Conservation (phyloP, 2,329 filamentous ascomycete species). For the Aspergillus pseudoglaucus region DNA sequence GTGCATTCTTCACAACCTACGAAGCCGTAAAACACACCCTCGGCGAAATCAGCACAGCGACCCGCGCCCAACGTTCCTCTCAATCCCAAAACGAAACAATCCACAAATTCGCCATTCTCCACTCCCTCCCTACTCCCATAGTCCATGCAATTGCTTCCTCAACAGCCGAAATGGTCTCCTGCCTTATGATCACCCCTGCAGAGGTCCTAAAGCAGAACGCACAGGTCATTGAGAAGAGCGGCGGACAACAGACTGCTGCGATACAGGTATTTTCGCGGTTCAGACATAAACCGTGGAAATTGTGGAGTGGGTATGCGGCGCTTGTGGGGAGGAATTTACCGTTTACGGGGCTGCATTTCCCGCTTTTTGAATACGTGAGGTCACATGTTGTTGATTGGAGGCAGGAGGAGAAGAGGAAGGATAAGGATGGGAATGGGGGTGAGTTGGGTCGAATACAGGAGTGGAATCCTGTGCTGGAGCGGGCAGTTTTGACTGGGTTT, state of each 20-base stretch:
- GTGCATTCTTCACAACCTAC: slow-evolving; percentile 85
- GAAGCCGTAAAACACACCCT: slow-evolving; percentile 66
- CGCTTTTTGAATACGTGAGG: slow-evolving; percentile 71
- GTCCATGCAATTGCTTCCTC: slow-evolving; percentile 70
- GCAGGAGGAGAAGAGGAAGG: slow-evolving; percentile 21
- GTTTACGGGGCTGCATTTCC: slow-evolving; percentile 83
- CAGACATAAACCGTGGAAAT: slow-evolving; percentile 48
- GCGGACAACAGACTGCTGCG: slow-evolving; percentile 32
- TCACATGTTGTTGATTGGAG: slow-evolving; percentile 44
- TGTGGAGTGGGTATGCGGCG: slow-evolving; percentile 69
- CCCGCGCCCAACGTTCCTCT: slow-evolving; percentile 5
- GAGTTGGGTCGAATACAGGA: slow-evolving; percentile 9
- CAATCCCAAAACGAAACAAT: slow-evolving; percentile 3
- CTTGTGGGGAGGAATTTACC: slow-evolving; percentile 77
- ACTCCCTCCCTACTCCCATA: slow-evolving; percentile 57
- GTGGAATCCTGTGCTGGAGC: slow-evolving; percentile 51
- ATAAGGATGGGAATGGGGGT: slow-evolving; percentile 27
- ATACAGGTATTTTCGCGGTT: slow-evolving; percentile 55
- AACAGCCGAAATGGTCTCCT: slow-evolving; percentile 74
- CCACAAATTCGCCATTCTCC: slow-evolving; percentile 19
- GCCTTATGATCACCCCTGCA: slow-evolving; percentile 77
- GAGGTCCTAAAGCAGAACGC: slow-evolving; percentile 93
- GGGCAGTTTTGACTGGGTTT: slow-evolving; percentile 62
- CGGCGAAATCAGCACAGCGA: slow-evolving; percentile 39
- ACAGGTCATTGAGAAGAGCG: slow-evolving; percentile 60